Base-by-base conservation (phyloP, 352 stramenopile genomes). In the Globisporangium polare region DNA sequence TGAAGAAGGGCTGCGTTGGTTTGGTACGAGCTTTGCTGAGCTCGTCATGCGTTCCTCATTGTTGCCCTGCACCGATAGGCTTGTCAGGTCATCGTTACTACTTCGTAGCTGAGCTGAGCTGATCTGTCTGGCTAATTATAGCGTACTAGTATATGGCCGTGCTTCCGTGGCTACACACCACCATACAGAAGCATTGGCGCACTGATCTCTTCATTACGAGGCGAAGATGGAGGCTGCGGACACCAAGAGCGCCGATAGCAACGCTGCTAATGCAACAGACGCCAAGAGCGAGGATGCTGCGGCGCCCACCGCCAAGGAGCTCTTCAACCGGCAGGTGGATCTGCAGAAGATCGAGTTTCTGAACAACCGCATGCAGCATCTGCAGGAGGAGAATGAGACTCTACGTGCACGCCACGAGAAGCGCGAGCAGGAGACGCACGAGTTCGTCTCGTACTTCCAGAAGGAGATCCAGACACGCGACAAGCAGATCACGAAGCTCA, bases 401-500 rank as follows among this genome's bases (percentile, higher is more conserved):
- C 60, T 97, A 22, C 80, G 86, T 45, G 75, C 75, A 12, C 74
- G 88, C 9, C 88, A 96, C 49, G 78, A 86, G 37, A 96, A 96
- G 73, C 79, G 78, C 24, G 90, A 97, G 64, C 92, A 95, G 65
- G 90, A 98, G 69, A 98, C 90, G 12, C 88, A 97, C 67, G 92
- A 98, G 72, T 97, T 98, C 46, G 91, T 98, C 24, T 80, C 88
- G 7, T 98, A 98, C 72, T 97, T 98, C 67, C 91, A 98, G 63
- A 84, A 90, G 54, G 86, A 98, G 67, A 90, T 98, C 53, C 88
- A 97, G 56, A 83, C 78, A 18, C 78, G 84, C 29, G 84, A 93
- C 68, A 87, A 83, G 61, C 77, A 88, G 56, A 72, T 89, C 53
- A 78, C 75, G 12, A 83, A 88, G 58, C 72, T 98, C 17, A 89